Evolutionary conservation across 176 grass and related monocot species (phyloP).

Genomic region (Avena sativa): DNA sequence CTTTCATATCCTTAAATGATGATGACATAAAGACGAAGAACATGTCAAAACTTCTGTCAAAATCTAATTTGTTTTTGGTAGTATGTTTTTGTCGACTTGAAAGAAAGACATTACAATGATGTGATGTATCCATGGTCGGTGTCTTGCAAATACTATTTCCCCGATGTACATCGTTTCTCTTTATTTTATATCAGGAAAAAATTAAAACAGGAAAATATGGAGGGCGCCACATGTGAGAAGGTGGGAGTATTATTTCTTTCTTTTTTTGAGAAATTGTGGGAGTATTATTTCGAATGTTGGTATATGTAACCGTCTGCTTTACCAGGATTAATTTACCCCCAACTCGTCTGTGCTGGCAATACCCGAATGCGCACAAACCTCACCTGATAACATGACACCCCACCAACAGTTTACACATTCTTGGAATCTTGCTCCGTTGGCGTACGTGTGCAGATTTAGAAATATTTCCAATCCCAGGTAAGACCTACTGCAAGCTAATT

Average conservation of each 20-base stretch:
- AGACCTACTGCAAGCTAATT: neutral
- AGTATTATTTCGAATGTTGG: no score
- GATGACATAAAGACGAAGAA: neutral
- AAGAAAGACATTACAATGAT: neutral
- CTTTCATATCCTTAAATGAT: neutral
- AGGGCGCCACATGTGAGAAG: no score
- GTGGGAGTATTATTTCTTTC: no score
- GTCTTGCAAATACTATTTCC: neutral
- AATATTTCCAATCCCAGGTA: neutral
- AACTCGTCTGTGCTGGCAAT: neutral
- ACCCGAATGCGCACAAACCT: neutral
- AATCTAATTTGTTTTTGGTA: neutral
- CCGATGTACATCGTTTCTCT: no score
- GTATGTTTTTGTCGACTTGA: neutral
- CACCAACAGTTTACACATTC: neutral
- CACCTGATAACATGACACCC: neutral
- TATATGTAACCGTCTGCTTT: no score
- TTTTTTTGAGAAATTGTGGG: no score
- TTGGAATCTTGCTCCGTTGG: neutral
- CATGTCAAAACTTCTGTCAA: neutral
- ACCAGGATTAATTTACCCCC: neutral
- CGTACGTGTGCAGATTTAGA: constrained; percentile 8
- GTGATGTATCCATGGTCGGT: neutral
- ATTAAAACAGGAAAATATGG: no score
- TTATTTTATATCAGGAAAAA: no score